These are phyloP conservation scores for Axilococcus clingmanii DNA, from an alignment of 139 green algal genomes.

Conservation along the genomic window DNA sequence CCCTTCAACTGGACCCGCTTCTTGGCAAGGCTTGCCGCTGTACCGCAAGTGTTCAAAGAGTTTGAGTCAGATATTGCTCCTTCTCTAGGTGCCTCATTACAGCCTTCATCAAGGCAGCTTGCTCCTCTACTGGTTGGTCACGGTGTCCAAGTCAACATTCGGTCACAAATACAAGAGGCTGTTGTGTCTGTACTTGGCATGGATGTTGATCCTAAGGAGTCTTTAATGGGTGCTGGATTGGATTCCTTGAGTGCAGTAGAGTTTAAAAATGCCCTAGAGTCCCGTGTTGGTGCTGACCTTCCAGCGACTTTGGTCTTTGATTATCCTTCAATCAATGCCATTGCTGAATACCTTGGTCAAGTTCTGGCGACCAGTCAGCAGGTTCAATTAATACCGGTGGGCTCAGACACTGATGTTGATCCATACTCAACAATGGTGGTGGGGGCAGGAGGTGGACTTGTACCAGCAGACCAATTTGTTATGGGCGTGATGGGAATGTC, in stretches of 20 bases:
- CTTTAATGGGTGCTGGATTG: slow-evolving; percentile 53
- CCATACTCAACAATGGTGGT: neutral
- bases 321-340: slow-evolving; percentile 32
- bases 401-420: neutral
- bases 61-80: too few species aligned
- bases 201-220: slow-evolving; percentile 29
- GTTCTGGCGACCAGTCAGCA: too few species aligned
- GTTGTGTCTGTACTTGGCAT: slow-evolving; percentile 34
- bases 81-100: too few species aligned
- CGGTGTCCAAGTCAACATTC: too few species aligned
- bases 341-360: slow-evolving; percentile 20
- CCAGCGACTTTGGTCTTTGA: slow-evolving; percentile 44
- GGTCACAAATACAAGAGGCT: slow-evolving; percentile 25
- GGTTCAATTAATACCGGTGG: neutral
- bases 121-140: too few species aligned
- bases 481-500: slow-evolving; percentile 8
- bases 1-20: slow-evolving; percentile 37
- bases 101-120: too few species aligned
- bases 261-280: slow-evolving; percentile 41
- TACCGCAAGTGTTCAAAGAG: slow-evolving; percentile 16
- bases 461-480: neutral
- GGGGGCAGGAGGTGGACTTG: slow-evolving; percentile 6
- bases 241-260: slow-evolving; percentile 13
- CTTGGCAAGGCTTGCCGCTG: slow-evolving; percentile 18
- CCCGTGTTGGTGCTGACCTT: slow-evolving; percentile 18